Evolutionary conservation across 2,329 filamentous ascomycete species (phyloP), one percentile per base, ranked within the genome.

Genomic region (Pezizomycotina sp.): DNA sequence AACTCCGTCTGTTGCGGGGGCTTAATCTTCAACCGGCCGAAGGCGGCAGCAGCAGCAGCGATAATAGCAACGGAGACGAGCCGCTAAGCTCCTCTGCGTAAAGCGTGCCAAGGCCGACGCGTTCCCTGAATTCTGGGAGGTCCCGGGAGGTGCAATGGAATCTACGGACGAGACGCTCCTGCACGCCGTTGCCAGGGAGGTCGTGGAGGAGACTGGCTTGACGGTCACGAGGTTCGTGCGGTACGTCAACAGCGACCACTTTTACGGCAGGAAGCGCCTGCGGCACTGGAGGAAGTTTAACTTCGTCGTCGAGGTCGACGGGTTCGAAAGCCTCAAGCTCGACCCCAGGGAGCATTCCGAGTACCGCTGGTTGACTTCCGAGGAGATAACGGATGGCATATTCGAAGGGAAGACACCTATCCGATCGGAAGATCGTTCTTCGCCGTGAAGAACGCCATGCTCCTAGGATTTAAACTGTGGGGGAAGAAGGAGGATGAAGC

Each of bases 131-230:
- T 51, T 49, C 39, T 64, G 65, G 65, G 66, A 70, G 45, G 55
- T 63, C 1, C 65, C 66, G 3, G 65, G 66, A 5, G 66, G 66
- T 2, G 59, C 58, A 8, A 56, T 57, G 18, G 65, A 69, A 23
- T 47, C 53, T 7, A 52, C 51, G 0, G 65, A 69, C 39, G 48
- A 54, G 9, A 65, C 60, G 0, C 54, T 70, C 21, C 50, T 69
- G 1, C 60, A 64, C 32, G 60, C 59, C 1, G 60, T 62, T 2
- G 64, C 56, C 6, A 58, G 65, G 5, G 65, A 69, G 45, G 51
- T 67, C 7, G 57, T 59, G 26, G 66, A 70, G 48, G 66, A 69
- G 47, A 61, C 61, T 0, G 65, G 65, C 0, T 51, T 69, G 14
- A 53, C 53, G 27, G 60, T 64, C 2, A 59, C 51, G 14, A 51